These are phyloP conservation scores for Begonia peltatifolia DNA, from an alignment of 306 rosid genomes.

Conservation along the genomic window DNA sequence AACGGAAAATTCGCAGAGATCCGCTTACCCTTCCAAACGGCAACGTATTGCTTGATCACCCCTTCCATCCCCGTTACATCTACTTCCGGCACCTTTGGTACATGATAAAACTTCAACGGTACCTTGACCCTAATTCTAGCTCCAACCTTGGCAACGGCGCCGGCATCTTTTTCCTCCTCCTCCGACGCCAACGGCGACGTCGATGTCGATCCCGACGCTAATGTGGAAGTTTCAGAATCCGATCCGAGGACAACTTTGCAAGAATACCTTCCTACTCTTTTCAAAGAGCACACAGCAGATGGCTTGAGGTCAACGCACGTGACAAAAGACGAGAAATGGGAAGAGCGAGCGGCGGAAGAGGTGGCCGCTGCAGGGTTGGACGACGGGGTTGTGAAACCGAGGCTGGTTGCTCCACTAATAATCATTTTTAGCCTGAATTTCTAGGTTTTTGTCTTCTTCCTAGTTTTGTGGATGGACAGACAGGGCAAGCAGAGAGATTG, in stretches of 20 bases:
- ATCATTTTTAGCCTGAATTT: neutral
- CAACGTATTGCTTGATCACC: constrained; percentile 63
- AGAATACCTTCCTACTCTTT: constrained; percentile 13
- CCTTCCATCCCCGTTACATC: constrained; percentile 75
- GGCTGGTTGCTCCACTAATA: constrained; percentile 3
- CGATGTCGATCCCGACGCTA: constrained; percentile 13
- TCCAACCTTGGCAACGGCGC: constrained; percentile 35
- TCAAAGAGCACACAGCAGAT: constrained; percentile 1
- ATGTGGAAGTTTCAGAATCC: constrained; percentile 18
- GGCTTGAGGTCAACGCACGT: neutral
- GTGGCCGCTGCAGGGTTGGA: neutral
- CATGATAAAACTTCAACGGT: constrained; percentile 73
- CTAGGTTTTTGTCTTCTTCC: no score
- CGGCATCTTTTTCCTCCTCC: constrained; percentile 15
- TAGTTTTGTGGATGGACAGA: no score
- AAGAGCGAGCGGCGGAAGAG: neutral
- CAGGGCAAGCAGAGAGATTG: no score
- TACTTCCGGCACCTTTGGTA: constrained; percentile 55
- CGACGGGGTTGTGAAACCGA: constrained; percentile 4
- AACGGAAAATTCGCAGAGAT: constrained; percentile 84
- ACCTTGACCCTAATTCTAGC: constrained; percentile 65
- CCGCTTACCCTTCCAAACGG: constrained; percentile 70
- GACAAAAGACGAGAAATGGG: constrained; percentile 1
- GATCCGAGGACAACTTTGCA: constrained; percentile 39
- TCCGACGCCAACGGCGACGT: constrained; percentile 24